Evolutionary conservation across 805 yeast genomes (phyloP).

Genomic region (Yarrowia keelungensis): DNA sequence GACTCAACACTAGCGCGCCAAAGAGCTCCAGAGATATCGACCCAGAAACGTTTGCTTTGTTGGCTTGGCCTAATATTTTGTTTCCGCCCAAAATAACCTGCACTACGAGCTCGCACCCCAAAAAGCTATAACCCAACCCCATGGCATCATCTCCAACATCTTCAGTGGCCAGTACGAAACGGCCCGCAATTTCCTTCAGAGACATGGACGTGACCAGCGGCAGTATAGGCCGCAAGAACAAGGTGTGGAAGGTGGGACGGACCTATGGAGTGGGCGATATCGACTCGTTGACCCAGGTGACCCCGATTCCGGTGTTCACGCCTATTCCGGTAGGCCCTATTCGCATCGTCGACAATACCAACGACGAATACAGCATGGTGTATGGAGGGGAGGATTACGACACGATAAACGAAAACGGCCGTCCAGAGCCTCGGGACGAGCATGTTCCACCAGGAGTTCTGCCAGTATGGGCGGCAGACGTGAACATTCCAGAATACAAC

Average conservation of each 20-base stretch:
- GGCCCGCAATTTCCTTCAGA: slow-evolving; percentile 24
- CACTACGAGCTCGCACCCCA: too few relatives aligned
- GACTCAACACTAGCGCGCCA: slow-evolving; percentile 18
- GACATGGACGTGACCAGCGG: slow-evolving; percentile 19
- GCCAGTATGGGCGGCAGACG: slow-evolving; percentile 52
- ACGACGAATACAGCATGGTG: slow-evolving; percentile 36
- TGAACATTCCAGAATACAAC: slow-evolving; percentile 53
- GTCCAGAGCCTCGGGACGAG: slow-evolving; percentile 40
- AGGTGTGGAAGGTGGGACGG: slow-evolving; percentile 33
- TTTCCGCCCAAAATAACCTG: neutral
- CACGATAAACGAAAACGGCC: slow-evolving; percentile 25
- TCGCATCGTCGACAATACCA: slow-evolving; percentile 41
- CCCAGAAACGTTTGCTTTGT: neutral
- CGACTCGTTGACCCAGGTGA: slow-evolving; percentile 35
- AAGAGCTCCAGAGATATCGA: too few relatives aligned
- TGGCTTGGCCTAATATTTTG: neutral
- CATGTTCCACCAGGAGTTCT: slow-evolving; percentile 42
- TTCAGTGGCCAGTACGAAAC: slow-evolving; percentile 16
- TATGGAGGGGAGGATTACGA: slow-evolving; percentile 37
- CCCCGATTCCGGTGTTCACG: slow-evolving; percentile 29
- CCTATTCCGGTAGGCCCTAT: slow-evolving; percentile 42
- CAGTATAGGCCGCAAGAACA: slow-evolving; percentile 25
- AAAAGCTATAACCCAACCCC: neutral
- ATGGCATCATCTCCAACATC: slow-evolving; percentile 17
- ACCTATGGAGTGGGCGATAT: slow-evolving; percentile 31